Base-by-base conservation (phyloP, 148 eudicot species). In the Dysphania ambrosioides region DNA sequence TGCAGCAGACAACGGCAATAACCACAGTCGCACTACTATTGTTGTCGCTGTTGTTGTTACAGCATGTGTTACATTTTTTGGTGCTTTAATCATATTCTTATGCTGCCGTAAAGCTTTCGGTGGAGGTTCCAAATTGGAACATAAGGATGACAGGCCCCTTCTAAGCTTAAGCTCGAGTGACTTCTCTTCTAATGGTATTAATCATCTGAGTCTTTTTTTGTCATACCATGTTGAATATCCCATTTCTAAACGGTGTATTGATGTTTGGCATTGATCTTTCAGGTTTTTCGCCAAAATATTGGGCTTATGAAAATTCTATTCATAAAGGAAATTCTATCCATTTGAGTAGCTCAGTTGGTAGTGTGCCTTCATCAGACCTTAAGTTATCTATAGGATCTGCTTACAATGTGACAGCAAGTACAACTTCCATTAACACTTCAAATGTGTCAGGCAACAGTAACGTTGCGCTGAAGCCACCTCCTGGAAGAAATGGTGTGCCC, bases 101-200 rank as follows among this genome's bases (percentile, higher is more conserved):
- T 89, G 86, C 83, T 93, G 81, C 41, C 66, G 70, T 19, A 83
- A 74, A 79, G 67, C 72, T 75, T 90, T 85, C 51, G 71, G 84
- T 51, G 71, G 32, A 74, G 65, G 80, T 55, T 56, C 79, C 36
- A 88, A 85, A 44, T 57, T n/a, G 75, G 78, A 87, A 66, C 82
- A 62, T 75, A 96, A 86, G 69, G 97, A 96, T 70, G 91, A 90
- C 78, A 83, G 87, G 47, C 97, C 97, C 75, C 94, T 92, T 82
- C 91, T 96, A 72, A 87, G 97, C 82, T 53, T 90, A 81, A 92
- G 97, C 85, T 70, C 85, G 79, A 88, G 90, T 69, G 93, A 92
- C 75, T 77, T 77, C 70, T 86, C 91, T 69, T 49, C 67, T 58
- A 86, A 83, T 87, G 82, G 81, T 73, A 74, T 10, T 12, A 21